phyloP scores from a whole-genome alignment of 2,329 filamentous ascomycete genomes.

The Bipolaris gigantea region DNA sequence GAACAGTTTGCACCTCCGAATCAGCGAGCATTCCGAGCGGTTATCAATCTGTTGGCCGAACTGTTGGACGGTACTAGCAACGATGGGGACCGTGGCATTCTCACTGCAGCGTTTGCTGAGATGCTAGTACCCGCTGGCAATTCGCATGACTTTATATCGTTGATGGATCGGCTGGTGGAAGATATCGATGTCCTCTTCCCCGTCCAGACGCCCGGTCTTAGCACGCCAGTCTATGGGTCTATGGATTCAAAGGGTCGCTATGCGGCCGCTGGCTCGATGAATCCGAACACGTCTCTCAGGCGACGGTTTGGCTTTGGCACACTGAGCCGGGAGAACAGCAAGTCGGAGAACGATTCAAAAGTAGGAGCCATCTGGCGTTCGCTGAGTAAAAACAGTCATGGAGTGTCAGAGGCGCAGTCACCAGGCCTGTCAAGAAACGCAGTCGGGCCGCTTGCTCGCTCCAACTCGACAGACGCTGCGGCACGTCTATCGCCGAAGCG shows the following conservation, averaged over 20 bases:
- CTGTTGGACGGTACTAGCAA: conserved; percentile 87
- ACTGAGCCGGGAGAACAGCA: conserved; percentile 77
- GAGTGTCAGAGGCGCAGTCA: conserved; percentile 49
- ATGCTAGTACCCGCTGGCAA: conserved; percentile 76
- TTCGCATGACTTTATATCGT: conserved; percentile 80
- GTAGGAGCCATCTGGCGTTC: conserved; percentile 81
- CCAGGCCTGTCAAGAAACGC: conserved; percentile 68
- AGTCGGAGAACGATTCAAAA: conserved; percentile 67
- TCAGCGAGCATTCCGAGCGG: conserved; percentile 75
- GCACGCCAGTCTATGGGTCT: conserved; percentile 58
- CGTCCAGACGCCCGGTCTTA: conserved; percentile 54
- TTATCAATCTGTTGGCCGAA: conserved; percentile 84
- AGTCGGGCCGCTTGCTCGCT: conserved; percentile 58
- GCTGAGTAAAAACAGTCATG: conserved; percentile 73
- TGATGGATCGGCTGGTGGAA: conserved; percentile 85
- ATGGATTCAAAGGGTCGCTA: conserved; percentile 60
- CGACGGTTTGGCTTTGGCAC: conserved; percentile 81
- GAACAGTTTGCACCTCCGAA: conserved; percentile 61
- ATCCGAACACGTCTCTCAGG: conserved; percentile 84
- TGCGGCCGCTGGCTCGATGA: conserved; percentile 72
- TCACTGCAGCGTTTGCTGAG: conserved; percentile 88
- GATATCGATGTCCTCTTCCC: conserved; percentile 90
- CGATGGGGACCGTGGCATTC: conserved; percentile 83
- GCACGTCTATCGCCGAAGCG: conserved; percentile 56
- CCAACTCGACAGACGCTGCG: conserved; percentile 76